These are phyloP conservation scores for Alternaria sp. DNA, from an alignment of 2,329 filamentous ascomycete genomes.

Conservation along the genomic window DNA sequence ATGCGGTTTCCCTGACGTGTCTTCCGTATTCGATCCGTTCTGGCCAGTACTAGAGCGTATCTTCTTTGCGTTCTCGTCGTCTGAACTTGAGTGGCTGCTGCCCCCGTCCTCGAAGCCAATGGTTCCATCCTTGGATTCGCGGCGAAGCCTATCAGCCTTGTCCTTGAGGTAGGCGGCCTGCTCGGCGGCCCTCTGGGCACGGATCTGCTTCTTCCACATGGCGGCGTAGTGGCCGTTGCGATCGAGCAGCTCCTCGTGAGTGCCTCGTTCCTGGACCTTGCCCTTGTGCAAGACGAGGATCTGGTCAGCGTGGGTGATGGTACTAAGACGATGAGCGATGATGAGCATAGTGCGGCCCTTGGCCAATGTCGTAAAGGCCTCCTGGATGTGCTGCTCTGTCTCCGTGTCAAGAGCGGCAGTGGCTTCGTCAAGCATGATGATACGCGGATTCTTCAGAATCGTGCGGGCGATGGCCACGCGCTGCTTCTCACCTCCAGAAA, in stretches of 20 bases:
- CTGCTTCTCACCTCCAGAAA: conserved; percentile 93
- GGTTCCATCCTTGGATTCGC: conserved; percentile 55
- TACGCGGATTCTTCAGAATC: conserved; percentile 87
- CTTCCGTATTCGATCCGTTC: conserved; percentile 17
- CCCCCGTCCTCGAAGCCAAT: conserved; percentile 46
- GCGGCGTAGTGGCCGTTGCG: conserved; percentile 53
- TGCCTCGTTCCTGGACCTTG: conserved; percentile 58
- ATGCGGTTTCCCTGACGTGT: conserved; percentile 29
- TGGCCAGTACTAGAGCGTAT: conserved; percentile 14
- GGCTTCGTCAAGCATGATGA: conserved; percentile 92
- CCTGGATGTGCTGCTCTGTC: conserved; percentile 91
- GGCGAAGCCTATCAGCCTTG: conserved; percentile 56
- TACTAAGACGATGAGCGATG: conserved; percentile 76
- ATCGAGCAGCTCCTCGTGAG: conserved; percentile 58
- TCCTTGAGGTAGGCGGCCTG: conserved; percentile 57
- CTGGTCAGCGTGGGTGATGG: conserved; percentile 62
- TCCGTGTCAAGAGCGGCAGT: conserved; percentile 90
- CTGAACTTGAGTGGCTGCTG: conserved; percentile 45
- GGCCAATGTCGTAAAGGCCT: conserved; percentile 80
- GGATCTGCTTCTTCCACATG: conserved; percentile 62
- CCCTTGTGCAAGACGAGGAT: conserved; percentile 63
- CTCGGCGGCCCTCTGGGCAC: conserved; percentile 57
- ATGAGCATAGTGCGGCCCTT: conserved; percentile 90
- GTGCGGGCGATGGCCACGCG: conserved; percentile 92
- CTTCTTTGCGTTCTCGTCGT: conserved; percentile 42